Conservation (phyloP, 1,284 basidiomycete genomes). For the Ustilago xerochloae region DNA sequence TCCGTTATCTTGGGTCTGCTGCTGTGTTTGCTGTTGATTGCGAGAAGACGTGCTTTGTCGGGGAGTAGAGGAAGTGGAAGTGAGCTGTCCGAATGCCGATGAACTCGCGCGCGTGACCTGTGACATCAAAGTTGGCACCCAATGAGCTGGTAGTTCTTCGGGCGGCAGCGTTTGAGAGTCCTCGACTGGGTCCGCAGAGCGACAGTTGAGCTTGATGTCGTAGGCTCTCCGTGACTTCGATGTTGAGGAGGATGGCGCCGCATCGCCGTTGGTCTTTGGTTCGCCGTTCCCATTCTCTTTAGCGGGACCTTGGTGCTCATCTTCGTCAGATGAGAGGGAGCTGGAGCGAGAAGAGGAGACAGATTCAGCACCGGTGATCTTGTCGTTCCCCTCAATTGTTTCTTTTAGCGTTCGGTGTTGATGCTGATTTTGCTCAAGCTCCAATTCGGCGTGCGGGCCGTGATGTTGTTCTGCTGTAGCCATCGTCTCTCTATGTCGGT, state of each 20-base stretch:
- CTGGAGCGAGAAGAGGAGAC: conserved; percentile 21
- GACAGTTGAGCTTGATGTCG: conserved; percentile 19
- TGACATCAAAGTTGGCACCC: conserved; percentile 31
- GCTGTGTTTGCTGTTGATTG: not conserved
- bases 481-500: conserved; percentile 1
- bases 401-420: conserved; percentile 21
- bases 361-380: conserved; percentile 10
- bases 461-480: not conserved
- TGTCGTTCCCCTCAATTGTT: conserved; percentile 5
- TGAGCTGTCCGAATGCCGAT: conserved; percentile 18
- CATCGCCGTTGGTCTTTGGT: not conserved
- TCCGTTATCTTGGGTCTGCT: no score
- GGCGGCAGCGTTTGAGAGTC: conserved; percentile 20
- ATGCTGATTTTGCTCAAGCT: not conserved
- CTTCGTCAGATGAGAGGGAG: conserved; percentile 2
- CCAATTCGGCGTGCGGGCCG: not conserved
- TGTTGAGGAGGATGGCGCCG: not conserved
- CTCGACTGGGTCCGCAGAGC: conserved; percentile 23
- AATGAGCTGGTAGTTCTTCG: conserved; percentile 31
- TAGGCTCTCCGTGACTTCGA: conserved; percentile 10
- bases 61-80: not conserved
- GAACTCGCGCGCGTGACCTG: conserved; percentile 34
- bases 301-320: not conserved
- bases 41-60: conserved; percentile 5
- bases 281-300: not conserved